Evolutionary conservation across 2,329 filamentous ascomycete species (phyloP).

Genomic region (Diatrype stigma): DNA sequence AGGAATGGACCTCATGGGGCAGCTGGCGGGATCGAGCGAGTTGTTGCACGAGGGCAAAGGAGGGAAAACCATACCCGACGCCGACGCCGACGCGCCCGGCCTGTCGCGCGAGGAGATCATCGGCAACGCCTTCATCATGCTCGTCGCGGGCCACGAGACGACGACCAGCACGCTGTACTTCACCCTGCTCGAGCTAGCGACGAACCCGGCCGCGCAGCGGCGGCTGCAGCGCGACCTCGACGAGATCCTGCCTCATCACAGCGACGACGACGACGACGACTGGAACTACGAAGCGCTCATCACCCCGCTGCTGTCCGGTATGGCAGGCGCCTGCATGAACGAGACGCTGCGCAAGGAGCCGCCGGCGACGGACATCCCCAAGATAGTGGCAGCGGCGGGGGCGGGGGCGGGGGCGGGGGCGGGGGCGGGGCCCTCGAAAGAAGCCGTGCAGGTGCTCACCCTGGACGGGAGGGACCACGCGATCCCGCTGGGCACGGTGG

Average conservation of each 20-base stretch:
- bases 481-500: conserved; percentile 50
- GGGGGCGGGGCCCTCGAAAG: too few species aligned
- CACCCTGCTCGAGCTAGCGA: conserved; percentile 62
- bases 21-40: conserved; percentile 43
- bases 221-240: conserved; percentile 66
- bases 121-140: conserved; percentile 66
- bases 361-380: conserved; percentile 67
- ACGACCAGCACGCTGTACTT: conserved; percentile 74
- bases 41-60: too few species aligned
- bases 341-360: conserved; percentile 69
- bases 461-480: conserved; percentile 51
- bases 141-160: conserved; percentile 76
- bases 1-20: conserved; percentile 50
- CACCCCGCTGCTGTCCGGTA: conserved; percentile 59
- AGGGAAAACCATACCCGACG: conserved; percentile 11
- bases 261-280: conserved; percentile 49
- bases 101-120: conserved; percentile 66
- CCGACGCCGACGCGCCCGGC: conserved; percentile 41
- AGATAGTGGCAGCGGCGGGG: too few species aligned
- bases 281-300: conserved; percentile 70
- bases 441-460: too few species aligned
- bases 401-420: too few species aligned
- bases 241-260: conserved; percentile 56
- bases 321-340: conserved; percentile 69
- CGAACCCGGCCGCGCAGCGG: conserved; percentile 59